phyloP scores from a whole-genome alignment of 2,329 filamentous ascomycete species.

The Venturia aucupariae region DNA sequence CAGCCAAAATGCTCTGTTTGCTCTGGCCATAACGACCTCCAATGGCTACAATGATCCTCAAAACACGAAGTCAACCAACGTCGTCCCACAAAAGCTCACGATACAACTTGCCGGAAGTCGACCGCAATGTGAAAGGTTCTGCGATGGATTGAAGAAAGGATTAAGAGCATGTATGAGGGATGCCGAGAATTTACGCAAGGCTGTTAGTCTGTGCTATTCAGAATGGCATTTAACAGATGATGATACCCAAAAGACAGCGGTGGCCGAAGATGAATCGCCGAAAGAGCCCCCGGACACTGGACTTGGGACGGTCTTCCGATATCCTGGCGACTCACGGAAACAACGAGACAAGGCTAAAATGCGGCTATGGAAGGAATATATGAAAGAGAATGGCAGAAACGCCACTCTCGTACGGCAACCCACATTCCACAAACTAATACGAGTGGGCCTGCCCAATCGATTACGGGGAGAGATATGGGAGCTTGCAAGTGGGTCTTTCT shows the following conservation, averaged over 20 bases:
- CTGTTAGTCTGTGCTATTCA: conserved; percentile 82
- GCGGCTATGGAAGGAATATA: conserved; percentile 92
- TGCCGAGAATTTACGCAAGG: conserved; percentile 71
- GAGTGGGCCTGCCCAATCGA: conserved; percentile 88
- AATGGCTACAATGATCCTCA: conserved; percentile 45
- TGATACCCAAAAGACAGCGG: conserved; percentile 26
- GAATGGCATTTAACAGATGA: conserved; percentile 45
- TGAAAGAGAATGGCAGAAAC: conserved; percentile 91
- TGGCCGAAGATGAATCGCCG: conserved; percentile 45
- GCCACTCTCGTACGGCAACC: conserved; percentile 87
- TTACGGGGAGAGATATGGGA: conserved; percentile 95
- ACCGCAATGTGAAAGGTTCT: conserved; percentile 87
- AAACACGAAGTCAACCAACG: conserved; percentile 38
- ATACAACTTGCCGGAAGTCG: conserved; percentile 84
- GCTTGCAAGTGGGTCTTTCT: conserved; percentile 82
- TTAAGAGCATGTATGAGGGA: conserved; percentile 79
- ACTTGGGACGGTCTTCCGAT: conserved; percentile 83
- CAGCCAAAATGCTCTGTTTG: conserved; percentile 86
- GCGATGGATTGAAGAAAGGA: conserved; percentile 87
- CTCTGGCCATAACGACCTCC: conserved; percentile 90
- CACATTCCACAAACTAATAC: conserved; percentile 94
- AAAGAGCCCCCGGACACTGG: conserved; percentile 76
- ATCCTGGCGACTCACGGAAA: conserved; percentile 91
- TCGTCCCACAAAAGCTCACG: conserved; percentile 76
- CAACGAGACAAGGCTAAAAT: conserved; percentile 93